Evolutionary conservation across 257 asterid species (phyloP), one percentile per base, ranked within the genome.

Genomic region (Echites panduratus): DNA sequence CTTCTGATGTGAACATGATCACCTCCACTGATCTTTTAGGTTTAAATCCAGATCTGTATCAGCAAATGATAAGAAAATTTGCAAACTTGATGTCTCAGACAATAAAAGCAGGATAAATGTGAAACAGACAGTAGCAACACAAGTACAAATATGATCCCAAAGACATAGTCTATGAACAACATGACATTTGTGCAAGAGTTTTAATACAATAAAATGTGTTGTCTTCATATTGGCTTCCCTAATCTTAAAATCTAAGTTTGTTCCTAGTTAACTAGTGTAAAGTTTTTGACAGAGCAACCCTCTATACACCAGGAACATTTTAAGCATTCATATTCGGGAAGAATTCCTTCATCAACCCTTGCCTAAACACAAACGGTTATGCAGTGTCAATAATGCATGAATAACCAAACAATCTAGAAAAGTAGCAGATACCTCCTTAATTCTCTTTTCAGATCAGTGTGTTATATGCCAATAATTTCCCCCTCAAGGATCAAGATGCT

Each of bases 1-100:
- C 99, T 83, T 94, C 99, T 49, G 99, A 94, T 63, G 99, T 91
- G 79, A 94, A 94, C 97, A 89, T 88, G 84, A 94, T 89, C 80
- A 94, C 98, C 83, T 94, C 99, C 64, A 94, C 65, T 24, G 97
- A 87, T 80, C 98, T 85, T 85, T 82, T 91, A 62, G 98, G 98
- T 85, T 83, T 88, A 81, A 94, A 91, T 19, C 96, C 96, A 22
- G 81, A 87, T 79, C 99, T 94, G 85, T 75, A 66, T 43, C 47
- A 57, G 24, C 73, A 67, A 73, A 78, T 65, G 20, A 35, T 44
- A 44, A 59, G 53, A 56, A 13, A 61, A 38, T 58, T 35, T 61
- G 48, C 61, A 17, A 27, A 26, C 10, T 44, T 7, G 22, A 24
- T n/a, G 38, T 7, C 66, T n/a, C 17, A 22, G 32, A 64, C 47